Base-by-base conservation (phyloP, 371 early-diverging fungal genomes). In the Saksenaea oblongispora region DNA sequence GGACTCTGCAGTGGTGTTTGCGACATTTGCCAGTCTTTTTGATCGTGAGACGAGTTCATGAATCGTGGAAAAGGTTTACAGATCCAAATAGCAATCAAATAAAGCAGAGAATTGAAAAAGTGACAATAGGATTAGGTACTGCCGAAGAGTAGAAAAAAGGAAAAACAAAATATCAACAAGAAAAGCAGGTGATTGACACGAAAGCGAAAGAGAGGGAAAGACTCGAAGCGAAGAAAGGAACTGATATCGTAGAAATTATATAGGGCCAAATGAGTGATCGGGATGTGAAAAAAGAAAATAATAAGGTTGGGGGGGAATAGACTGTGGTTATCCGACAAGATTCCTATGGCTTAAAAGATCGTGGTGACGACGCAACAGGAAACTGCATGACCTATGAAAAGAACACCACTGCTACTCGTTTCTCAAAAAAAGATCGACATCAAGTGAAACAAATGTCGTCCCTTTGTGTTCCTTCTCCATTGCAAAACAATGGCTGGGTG, bases 11-110 rank as follows among this genome's bases (percentile, higher is more conserved):
- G 51, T 54, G 72, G 18, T 34, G 66, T 64, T 54, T 70, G 72
- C 11, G 62, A 61, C 70, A 73, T 67, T 10, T 75, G 75, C 78
- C 78, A 78, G 24, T 78, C 75, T 71, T 75, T 78, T 51, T 69
- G 34, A 39, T 75, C 72, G 61, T 71, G 73, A 14, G 70, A 54
- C 37, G 78, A 67, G 56, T 75, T 78, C 78, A 78, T 78, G 51
- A 31, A 47, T 47, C 51, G 51, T 47, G 51, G 22, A 47, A 22
- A 47, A 22, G 24, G 22, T 18, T n/a, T 67, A 42, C 15, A 63
- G 67, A 28, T 58, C 64, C 53, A 57, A 58, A 28, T 67, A 61
- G 15, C 34, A 51, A 37, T 63, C 62, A 35, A 58, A 60, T 31
- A 54, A 41, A 35, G 44, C 51, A 54, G 57, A 56, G 63, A 37